These are phyloP conservation scores for Gossypium turneri DNA, from an alignment of 345 rosid species.

Conservation along the genomic window DNA sequence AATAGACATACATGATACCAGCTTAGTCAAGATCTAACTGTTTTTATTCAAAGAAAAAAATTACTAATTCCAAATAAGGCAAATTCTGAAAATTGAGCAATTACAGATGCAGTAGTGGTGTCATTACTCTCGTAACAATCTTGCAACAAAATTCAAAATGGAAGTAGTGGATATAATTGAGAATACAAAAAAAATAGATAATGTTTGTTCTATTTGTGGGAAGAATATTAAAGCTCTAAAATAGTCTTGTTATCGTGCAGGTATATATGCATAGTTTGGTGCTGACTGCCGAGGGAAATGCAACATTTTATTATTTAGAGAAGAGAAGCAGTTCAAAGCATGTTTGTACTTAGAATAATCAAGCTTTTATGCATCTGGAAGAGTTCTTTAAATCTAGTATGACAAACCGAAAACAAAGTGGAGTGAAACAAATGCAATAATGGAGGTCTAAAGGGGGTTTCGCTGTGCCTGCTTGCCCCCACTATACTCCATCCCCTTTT, in stretches of 20 bases:
- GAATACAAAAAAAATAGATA: not conserved
- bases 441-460: conserved; percentile 38
- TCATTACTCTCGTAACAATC: no score
- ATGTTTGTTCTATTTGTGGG: not conserved
- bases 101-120: no score
- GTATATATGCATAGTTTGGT: not conserved
- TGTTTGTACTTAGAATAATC: conserved; percentile 9
- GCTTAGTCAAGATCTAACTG: no score
- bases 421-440: conserved; percentile 34
- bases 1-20: no score
- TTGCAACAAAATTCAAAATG: not conserved
- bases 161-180: not conserved
- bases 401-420: conserved; percentile 23
- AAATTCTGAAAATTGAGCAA: no score
- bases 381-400: conserved; percentile 4
- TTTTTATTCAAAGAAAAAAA: no score
- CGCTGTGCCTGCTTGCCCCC: conserved; percentile 29
- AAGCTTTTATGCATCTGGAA: conserved; percentile 12
- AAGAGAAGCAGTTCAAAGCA: not conserved
- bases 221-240: not conserved
- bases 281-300: not conserved
- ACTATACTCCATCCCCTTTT: conserved; percentile 21
- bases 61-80: no score
- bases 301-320: conserved; percentile 3
- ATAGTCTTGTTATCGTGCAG: not conserved